Evolutionary conservation across 2,329 filamentous ascomycete species (phyloP).

Genomic region (Fusarium fujikuroi): DNA sequence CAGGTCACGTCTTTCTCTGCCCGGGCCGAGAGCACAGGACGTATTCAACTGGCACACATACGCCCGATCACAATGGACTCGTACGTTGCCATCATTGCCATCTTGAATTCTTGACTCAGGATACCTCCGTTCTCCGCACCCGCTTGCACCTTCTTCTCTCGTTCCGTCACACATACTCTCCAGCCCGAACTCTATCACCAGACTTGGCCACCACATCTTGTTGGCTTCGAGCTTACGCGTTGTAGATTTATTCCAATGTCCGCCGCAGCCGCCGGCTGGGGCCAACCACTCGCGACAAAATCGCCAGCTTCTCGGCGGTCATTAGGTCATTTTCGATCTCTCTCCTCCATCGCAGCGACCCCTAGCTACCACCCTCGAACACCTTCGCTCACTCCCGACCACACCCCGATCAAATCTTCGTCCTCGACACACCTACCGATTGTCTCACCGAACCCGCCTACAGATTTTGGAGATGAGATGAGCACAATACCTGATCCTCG

Average conservation of each 20-base stretch:
- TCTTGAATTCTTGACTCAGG: slow-evolving; percentile 32
- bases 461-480: slow-evolving; percentile 68
- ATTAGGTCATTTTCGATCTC: slow-evolving; percentile 63
- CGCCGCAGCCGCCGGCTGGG: slow-evolving; percentile 62
- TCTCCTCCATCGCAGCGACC: slow-evolving; percentile 63
- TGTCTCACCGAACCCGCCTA: slow-evolving; percentile 51
- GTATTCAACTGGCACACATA: slow-evolving; percentile 39
- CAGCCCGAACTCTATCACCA: slow-evolving; percentile 27
- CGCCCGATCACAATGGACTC: slow-evolving; percentile 45
- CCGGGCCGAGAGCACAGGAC: slow-evolving; percentile 41
- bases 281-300: slow-evolving; percentile 53
- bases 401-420: slow-evolving; percentile 53
- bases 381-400: slow-evolving; percentile 48
- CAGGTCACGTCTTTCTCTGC: slow-evolving; percentile 43
- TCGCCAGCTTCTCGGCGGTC: slow-evolving; percentile 47
- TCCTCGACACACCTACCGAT: slow-evolving; percentile 51
- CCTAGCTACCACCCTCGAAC: slow-evolving; percentile 51
- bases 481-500: slow-evolving; percentile 76
- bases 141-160: slow-evolving; percentile 7
- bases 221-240: slow-evolving; percentile 29
- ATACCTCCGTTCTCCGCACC: slow-evolving; percentile 15
- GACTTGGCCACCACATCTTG: slow-evolving; percentile 11
- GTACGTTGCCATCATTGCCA: slow-evolving; percentile 40
- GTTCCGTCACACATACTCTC: slow-evolving; percentile 6
- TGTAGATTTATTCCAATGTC: slow-evolving; percentile 59